Conservation (phyloP, 208 protist genomes). For the Leishmania amazonensis region DNA sequence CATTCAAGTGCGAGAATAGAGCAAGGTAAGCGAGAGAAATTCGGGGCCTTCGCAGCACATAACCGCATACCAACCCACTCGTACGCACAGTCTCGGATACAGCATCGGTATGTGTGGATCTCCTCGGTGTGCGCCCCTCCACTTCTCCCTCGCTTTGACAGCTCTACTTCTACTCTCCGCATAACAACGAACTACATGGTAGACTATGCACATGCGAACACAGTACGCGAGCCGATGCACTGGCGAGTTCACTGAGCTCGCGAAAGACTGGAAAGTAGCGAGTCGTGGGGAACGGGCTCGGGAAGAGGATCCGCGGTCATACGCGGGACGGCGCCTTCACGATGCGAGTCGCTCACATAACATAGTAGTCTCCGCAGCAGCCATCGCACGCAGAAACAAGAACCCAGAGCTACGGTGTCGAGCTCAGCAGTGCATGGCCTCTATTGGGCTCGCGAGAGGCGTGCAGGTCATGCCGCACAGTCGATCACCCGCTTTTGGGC, state of each 20-base stretch:
- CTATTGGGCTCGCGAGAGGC: slow-evolving; percentile 14
- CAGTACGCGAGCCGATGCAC: background rate
- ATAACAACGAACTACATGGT: background rate
- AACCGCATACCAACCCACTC: background rate
- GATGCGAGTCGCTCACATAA: background rate
- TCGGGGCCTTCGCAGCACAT: background rate
- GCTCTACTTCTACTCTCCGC: background rate
- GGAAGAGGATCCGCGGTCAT: background rate
- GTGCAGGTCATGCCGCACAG: slow-evolving; percentile 21
- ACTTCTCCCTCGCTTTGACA: background rate
- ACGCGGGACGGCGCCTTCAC: background rate
- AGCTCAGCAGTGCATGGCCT: slow-evolving; percentile 30
- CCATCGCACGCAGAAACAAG: background rate
- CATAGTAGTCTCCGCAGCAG: background rate
- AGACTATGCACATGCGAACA: background rate
- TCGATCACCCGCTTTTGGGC: slow-evolving; percentile 26
- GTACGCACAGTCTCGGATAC: background rate
- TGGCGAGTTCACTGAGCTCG: background rate
- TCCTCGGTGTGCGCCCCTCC: background rate
- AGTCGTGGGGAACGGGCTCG: background rate
- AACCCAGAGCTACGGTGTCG: background rate
- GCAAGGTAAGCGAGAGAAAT: background rate
- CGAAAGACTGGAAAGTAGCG: background rate
- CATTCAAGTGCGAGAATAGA: background rate
- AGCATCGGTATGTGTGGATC: background rate